Base-by-base conservation (phyloP, 495 filamentous ascomycete genomes). In the Talaromyces wortmannii region DNA sequence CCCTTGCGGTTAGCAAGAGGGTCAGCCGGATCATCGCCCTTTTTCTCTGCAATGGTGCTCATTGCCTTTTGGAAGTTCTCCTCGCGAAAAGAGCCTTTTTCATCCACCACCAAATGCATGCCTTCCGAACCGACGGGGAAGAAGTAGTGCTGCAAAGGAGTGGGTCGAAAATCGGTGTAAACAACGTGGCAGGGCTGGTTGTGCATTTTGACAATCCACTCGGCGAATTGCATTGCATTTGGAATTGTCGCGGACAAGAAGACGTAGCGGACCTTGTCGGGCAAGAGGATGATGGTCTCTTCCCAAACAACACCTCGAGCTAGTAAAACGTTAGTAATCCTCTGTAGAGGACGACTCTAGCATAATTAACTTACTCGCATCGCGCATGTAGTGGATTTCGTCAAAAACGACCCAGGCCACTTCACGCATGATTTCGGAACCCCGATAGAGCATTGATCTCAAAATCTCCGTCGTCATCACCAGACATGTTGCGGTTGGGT, bases 391-490 rank as follows among this genome's bases (percentile, higher is more conserved):
- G 71, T 98, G 94, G 48, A 98, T 95, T 69, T 98, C 94, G 67
- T 98, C 94, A 61, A 98, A 98, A 4, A 97, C 73, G 7, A 98
- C 95, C 94, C 94, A 97, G 23, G 83, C 89, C 5, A 97, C 95
- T 74, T 98, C 94, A 58, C 94, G 89, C 94, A 97, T 97, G 57
- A 98, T 96, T 71, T 98, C 94, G 4, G 94, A 97, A 55, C 94
- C 94, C 63, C 92, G 83, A 66, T 98, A 98, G 67, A 98, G 70
- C 94, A 98, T 98, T 6, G 94, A 97, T 47, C 94, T 86, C 60
- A 98, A 72, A 89, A 98, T 98, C 80, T 98, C 94, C 7, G 94
- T 98, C 4, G 94, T 98, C 94, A 98, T 98, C 61, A 98, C 94
- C 53, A 98, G 81, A 70, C 94, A 97, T 42, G 91, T 96, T 44